These are phyloP conservation scores for Xylariaceae sp. DNA, from an alignment of 2,329 filamentous ascomycete species.

Conservation along the genomic window DNA sequence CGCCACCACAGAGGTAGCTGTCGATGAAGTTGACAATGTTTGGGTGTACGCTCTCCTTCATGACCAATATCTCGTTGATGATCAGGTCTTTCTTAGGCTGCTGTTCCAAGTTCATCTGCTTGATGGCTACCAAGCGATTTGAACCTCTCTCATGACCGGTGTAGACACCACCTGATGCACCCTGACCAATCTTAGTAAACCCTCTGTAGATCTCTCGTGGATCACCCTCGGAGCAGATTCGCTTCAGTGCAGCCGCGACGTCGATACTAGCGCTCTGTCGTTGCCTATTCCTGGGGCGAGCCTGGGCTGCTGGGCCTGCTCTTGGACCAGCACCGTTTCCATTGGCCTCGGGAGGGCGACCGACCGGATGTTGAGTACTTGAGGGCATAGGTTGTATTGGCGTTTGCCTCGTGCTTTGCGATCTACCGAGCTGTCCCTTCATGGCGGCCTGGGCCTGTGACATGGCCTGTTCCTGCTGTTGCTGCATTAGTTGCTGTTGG, in stretches of 20 bases:
- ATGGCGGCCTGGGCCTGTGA: conserved; percentile 76
- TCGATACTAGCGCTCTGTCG: conserved; percentile 80
- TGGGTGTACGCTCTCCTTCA: conserved; percentile 97
- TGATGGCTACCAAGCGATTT: conserved; percentile 92
- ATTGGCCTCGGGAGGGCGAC: conserved; percentile 30
- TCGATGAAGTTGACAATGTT: conserved; percentile 99
- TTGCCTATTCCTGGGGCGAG: conserved; percentile 71
- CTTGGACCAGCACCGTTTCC: conserved; percentile 32
- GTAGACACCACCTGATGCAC: conserved; percentile 92
- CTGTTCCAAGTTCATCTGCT: conserved; percentile 99
- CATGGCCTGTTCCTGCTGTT: conserved; percentile 85
- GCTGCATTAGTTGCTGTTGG: conserved; percentile 66
- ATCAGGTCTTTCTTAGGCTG: conserved; percentile 99
- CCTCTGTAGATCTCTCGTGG: conserved; percentile 83
- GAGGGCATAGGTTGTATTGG: conserved; percentile 49
- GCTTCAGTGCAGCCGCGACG: conserved; percentile 76
- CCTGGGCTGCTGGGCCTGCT: conserved; percentile 37
- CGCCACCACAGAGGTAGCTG: conserved; percentile 84
- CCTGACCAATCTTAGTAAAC: conserved; percentile 94
- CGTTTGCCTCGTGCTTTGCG: conserved; percentile 68
- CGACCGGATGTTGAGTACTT: conserved; percentile 48
- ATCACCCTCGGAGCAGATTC: conserved; percentile 87
- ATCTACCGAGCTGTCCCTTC: conserved; percentile 67
- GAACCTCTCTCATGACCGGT: conserved; percentile 82
- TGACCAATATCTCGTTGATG: conserved; percentile 98